phyloP scores from a whole-genome alignment of 1,139 yeast genomes.

The Spencermartinsiella ligniputridi region DNA sequence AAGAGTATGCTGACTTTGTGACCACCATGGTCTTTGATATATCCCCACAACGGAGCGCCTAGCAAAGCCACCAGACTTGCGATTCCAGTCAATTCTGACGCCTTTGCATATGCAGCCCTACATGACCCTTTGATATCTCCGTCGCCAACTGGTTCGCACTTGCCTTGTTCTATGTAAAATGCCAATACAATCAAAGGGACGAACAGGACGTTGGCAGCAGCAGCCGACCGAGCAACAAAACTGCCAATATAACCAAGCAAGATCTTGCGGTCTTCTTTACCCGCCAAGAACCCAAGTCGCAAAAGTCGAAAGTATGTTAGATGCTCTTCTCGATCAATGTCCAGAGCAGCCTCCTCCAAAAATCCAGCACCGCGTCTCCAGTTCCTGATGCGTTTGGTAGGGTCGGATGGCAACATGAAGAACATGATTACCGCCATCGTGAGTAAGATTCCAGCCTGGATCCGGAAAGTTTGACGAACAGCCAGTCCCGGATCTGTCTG shows the following conservation, averaged over 20 bases:
- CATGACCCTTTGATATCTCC: constrained; percentile 37
- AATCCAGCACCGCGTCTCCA: constrained; percentile 25
- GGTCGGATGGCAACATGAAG: constrained; percentile 47
- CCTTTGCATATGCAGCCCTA: constrained; percentile 57
- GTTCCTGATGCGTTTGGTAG: constrained; percentile 29
- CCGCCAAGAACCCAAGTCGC: constrained; percentile 43
- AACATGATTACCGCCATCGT: constrained; percentile 39
- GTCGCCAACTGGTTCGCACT: constrained; percentile 14
- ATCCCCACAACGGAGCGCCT: constrained; percentile 63
- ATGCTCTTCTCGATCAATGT: constrained; percentile 15
- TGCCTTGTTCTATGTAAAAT: constrained; percentile 39
- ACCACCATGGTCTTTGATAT: constrained; percentile 50
- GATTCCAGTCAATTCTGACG: constrained; percentile 67
- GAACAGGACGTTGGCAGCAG: constrained; percentile 57
- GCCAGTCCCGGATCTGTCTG: constrained; percentile 38
- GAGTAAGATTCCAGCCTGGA: constrained; percentile 46
- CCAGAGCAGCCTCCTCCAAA: constrained; percentile 28
- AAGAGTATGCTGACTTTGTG: constrained; percentile 35
- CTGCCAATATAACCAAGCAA: constrained; percentile 57
- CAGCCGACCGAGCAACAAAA: constrained; percentile 60
- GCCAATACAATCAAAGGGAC: constrained; percentile 61
- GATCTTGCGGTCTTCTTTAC: constrained; percentile 34
- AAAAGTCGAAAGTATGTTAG: constrained; percentile 39
- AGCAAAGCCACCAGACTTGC: constrained; percentile 54
- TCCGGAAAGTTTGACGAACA: constrained; percentile 44